Conservation (phyloP, 2,329 filamentous ascomycete genomes). For the Fusarium metavorans region DNA sequence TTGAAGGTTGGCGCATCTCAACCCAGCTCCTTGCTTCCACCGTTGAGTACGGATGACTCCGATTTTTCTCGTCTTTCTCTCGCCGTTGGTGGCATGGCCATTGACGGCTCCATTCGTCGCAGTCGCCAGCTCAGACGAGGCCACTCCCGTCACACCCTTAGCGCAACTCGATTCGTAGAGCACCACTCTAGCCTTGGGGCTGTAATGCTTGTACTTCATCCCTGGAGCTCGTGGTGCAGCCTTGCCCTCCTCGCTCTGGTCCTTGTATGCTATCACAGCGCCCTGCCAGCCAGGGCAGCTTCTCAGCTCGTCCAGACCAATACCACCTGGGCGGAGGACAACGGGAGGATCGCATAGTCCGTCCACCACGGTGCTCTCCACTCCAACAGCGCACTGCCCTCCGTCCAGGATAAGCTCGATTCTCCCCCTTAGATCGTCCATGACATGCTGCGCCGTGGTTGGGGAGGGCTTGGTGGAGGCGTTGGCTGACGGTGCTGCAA, state of each 20-base stretch:
- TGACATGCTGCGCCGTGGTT: slow-evolving; percentile 89
- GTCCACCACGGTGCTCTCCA: slow-evolving; percentile 97
- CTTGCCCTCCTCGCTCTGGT: slow-evolving; percentile 75
- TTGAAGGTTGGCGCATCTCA: slow-evolving; percentile 49
- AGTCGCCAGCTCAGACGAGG: slow-evolving; percentile 49
- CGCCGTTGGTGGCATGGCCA: slow-evolving; percentile 35
- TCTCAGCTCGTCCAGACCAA: slow-evolving; percentile 84
- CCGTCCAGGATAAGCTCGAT: slow-evolving; percentile 93
- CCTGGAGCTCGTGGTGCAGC: slow-evolving; percentile 84
- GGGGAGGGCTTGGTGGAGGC: slow-evolving; percentile 93
- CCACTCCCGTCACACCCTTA: slow-evolving; percentile 51
- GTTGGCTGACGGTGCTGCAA: slow-evolving; percentile 95
- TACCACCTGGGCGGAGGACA: slow-evolving; percentile 86
- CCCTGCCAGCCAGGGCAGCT: slow-evolving; percentile 83
- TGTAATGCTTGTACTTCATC: slow-evolving; percentile 99
- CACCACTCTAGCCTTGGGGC: slow-evolving; percentile 86
- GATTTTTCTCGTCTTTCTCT: slow-evolving; percentile 48
- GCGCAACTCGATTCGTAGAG: slow-evolving; percentile 75
- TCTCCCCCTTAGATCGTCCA: slow-evolving; percentile 83
- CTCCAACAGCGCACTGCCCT: slow-evolving; percentile 86
- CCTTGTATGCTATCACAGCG: slow-evolving; percentile 82
- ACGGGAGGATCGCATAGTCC: slow-evolving; percentile 84
- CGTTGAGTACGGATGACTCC: slow-evolving; percentile 68
- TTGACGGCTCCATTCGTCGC: slow-evolving; percentile 39
- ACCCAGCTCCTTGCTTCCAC: slow-evolving; percentile 61